Conservation (phyloP, 805 yeast species). For the Jamesozyma rosinii region DNA sequence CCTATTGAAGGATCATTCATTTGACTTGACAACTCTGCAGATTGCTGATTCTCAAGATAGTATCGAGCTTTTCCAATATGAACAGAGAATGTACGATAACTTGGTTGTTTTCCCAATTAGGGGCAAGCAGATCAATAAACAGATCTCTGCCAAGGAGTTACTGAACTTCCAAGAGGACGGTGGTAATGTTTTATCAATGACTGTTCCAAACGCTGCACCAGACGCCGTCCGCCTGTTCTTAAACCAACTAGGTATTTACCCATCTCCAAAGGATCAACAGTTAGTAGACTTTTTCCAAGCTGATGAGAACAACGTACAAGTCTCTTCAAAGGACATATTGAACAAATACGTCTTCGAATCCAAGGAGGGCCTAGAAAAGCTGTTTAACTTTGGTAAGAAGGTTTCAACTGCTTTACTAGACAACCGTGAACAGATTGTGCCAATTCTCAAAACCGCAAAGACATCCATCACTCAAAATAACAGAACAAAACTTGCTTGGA, state of each 20-base stretch:
- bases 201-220: slow-evolving; percentile 44
- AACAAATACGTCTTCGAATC: slow-evolving; percentile 5
- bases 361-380: slow-evolving; percentile 3
- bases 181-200: slow-evolving; percentile 65
- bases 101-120: slow-evolving; percentile 52
- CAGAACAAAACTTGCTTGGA: slow-evolving; percentile 63
- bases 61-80: slow-evolving; percentile 30
- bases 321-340: slow-evolving; percentile 10
- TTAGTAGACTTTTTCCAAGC: slow-evolving; percentile 56
- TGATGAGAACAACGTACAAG: slow-evolving; percentile 3
- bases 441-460: slow-evolving; percentile 56
- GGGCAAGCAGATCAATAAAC: slow-evolving; percentile 35
- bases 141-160: slow-evolving; percentile 40
- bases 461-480: slow-evolving; percentile 53
- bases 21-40: slow-evolving; percentile 20
- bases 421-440: slow-evolving; percentile 61
- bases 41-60: slow-evolving; percentile 14
- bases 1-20: slow-evolving; percentile 29
- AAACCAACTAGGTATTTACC: slow-evolving; percentile 72
- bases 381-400: slow-evolving; percentile 24
- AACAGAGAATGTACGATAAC: slow-evolving; percentile 43
- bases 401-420: slow-evolving; percentile 66
- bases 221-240: slow-evolving; percentile 59
- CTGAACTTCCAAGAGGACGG: slow-evolving; percentile 53
- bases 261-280: slow-evolving; percentile 66